These are phyloP conservation scores for Catharanthus roseus DNA, from an alignment of 257 asterid species.

Conservation along the genomic window DNA sequence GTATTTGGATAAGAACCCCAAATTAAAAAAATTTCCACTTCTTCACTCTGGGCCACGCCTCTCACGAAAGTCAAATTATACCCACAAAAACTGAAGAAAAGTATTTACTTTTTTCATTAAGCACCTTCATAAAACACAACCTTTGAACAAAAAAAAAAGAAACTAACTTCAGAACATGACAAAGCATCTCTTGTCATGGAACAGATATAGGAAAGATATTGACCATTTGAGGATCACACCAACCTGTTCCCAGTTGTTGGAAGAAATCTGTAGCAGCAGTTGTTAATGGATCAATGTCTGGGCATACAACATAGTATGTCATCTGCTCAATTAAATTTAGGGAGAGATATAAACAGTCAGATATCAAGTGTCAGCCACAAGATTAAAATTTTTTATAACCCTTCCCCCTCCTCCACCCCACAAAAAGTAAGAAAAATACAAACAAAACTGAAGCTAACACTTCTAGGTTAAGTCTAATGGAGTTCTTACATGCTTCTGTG, in stretches of 20 bases:
- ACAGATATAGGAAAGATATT: not conserved
- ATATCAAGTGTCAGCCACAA: slow-evolving; percentile 4
- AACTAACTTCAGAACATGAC: not conserved
- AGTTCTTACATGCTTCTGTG: slow-evolving; percentile 72
- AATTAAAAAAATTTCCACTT: not conserved
- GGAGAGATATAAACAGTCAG: slow-evolving; percentile 11
- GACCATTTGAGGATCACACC: slow-evolving; percentile 21
- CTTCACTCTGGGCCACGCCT: too few species aligned
- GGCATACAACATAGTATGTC: slow-evolving; percentile 92
- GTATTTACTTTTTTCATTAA: too few species aligned
- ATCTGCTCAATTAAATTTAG: slow-evolving; percentile 47
- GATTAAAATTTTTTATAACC: not conserved
- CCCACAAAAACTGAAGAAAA: too few species aligned
- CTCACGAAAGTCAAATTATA: too few species aligned
- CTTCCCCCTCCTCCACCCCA: not conserved
- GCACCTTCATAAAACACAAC: not conserved
- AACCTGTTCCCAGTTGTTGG: slow-evolving; percentile 98
- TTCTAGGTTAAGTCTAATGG: not conserved
- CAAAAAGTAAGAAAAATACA: not conserved
- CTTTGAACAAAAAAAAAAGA: not conserved
- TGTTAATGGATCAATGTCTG: slow-evolving; percentile 88
- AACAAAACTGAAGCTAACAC: not conserved
- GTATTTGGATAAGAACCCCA: not conserved
- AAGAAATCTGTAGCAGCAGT: slow-evolving; percentile 92
- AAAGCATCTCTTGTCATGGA: not conserved